These are phyloP conservation scores for Euphorbia pulcherrima DNA, from an alignment of 345 rosid genomes.

Conservation along the genomic window DNA sequence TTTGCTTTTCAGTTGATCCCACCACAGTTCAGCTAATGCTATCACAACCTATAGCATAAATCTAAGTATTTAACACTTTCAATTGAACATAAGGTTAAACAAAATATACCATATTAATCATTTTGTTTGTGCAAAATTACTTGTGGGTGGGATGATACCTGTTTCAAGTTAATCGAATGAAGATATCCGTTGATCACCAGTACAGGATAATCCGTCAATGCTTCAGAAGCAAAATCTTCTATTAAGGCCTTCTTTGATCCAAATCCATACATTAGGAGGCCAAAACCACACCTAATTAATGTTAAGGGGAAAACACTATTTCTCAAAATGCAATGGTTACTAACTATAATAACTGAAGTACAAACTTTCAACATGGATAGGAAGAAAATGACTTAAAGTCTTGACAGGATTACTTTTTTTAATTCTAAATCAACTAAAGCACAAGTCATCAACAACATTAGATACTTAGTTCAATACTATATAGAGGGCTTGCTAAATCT, in stretches of 20 bases:
- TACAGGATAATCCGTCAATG: slow-evolving; percentile 64
- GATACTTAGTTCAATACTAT: too few species aligned
- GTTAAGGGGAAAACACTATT: background rate
- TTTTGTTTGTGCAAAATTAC: background rate
- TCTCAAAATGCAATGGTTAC: background rate
- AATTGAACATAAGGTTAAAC: background rate
- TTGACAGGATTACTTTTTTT: too few species aligned
- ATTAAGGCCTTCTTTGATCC: slow-evolving; percentile 78
- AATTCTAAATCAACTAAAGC: too few species aligned
- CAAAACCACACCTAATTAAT: slow-evolving; percentile 68
- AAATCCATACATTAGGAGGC: slow-evolving; percentile 86
- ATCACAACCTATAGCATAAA: slow-evolving; percentile 46
- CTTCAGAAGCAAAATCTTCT: slow-evolving; percentile 83
- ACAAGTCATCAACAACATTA: too few species aligned
- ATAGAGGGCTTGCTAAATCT: too few species aligned
- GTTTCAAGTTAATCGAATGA: slow-evolving; percentile 73
- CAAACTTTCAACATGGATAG: background rate
- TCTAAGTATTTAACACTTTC: background rate
- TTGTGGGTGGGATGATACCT: slow-evolving; percentile 37
- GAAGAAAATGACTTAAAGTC: too few species aligned
- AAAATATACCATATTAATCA: background rate
- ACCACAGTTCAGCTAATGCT: slow-evolving; percentile 62
- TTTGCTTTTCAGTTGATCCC: slow-evolving; percentile 53
- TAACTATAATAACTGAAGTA: background rate
- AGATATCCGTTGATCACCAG: slow-evolving; percentile 88